Evolutionary conservation across 2,329 filamentous ascomycete species (phyloP), one percentile per base, ranked within the genome.

Genomic region (Cercospora citrullina): DNA sequence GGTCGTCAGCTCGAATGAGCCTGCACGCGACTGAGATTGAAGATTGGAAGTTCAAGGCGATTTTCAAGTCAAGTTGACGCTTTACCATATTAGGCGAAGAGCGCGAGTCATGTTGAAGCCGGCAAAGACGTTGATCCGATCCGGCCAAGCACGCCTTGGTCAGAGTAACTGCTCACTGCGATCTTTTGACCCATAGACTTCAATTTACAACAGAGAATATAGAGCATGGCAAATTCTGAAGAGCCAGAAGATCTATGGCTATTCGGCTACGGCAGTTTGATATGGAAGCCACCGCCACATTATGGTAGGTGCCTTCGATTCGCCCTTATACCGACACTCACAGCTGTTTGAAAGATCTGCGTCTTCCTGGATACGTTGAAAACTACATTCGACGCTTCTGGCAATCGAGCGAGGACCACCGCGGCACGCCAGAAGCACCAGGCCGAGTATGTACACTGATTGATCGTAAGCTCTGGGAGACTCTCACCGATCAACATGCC

Each of bases 251-350:
- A 96, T 77, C 93, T 98, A 75, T 99, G 95, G 95, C 84, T 99
- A 57, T 98, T 97, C 80, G 95, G 95, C 70, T 99, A 98, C 77
- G 95, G 94, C 94, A 97, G 93, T 79, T 82, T 99, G 78, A 97
- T 99, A 75, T 99, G 94, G 94, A 99, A 98, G 80, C 94, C 95
- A 66, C 95, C 95, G 69, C 95, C 95, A 73, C 92, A 97, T 78
- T 97, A 91, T n/a, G n/a, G n/a, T n/a, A n/a, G n/a, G n/a, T n/a
- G n/a, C n/a, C n/a, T n/a, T n/a, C n/a, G n/a, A n/a, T n/a, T n/a
- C n/a, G n/a, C n/a, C n/a, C n/a, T n/a, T n/a, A n/a, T n/a, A n/a
- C n/a, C n/a, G n/a, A n/a, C n/a, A n/a, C n/a, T n/a, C n/a, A n/a
- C n/a, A n/a, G 9, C 28, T 10, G 26, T 4, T 5, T 3, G 7